These are phyloP conservation scores for Phytophthora agathidicida DNA, from an alignment of 352 stramenopile species.

Conservation along the genomic window DNA sequence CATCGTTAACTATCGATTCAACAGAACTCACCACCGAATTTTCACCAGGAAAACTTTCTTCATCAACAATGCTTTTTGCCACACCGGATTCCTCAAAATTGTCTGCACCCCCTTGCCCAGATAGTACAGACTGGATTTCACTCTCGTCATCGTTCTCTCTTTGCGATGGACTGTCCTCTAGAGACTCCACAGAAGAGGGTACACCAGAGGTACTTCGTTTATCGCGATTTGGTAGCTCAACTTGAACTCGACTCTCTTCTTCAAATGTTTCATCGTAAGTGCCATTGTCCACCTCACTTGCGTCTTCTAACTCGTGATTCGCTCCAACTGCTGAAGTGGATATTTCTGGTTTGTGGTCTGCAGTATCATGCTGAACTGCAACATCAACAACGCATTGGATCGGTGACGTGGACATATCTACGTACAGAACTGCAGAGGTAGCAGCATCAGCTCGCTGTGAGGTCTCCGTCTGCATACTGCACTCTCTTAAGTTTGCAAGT, in stretches of 20 bases:
- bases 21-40: slow-evolving; percentile 7
- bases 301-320: slow-evolving; percentile 10
- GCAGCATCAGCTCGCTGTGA: slow-evolving; percentile 33
- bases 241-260: slow-evolving; percentile 28
- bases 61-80: slow-evolving; percentile 11
- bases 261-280: slow-evolving; percentile 56
- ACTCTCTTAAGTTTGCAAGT: slow-evolving; percentile 45
- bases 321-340: background rate
- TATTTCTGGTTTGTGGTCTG: background rate
- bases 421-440: slow-evolving; percentile 43
- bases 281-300: slow-evolving; percentile 27
- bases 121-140: slow-evolving; percentile 17
- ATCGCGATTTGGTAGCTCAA: background rate
- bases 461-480: slow-evolving; percentile 56
- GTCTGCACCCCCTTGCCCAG: background rate
- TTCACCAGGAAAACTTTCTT: slow-evolving; percentile 15
- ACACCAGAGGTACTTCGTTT: background rate
- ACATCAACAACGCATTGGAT: slow-evolving; percentile 25
- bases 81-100: background rate
- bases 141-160: slow-evolving; percentile 13
- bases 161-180: background rate
- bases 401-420: slow-evolving; percentile 43
- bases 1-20: slow-evolving; percentile 13
- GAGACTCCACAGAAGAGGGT: slow-evolving; percentile 2
- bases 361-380: slow-evolving; percentile 40